Conservation (phyloP, 176 grass and related monocot genomes). For the Poa pratensis region DNA sequence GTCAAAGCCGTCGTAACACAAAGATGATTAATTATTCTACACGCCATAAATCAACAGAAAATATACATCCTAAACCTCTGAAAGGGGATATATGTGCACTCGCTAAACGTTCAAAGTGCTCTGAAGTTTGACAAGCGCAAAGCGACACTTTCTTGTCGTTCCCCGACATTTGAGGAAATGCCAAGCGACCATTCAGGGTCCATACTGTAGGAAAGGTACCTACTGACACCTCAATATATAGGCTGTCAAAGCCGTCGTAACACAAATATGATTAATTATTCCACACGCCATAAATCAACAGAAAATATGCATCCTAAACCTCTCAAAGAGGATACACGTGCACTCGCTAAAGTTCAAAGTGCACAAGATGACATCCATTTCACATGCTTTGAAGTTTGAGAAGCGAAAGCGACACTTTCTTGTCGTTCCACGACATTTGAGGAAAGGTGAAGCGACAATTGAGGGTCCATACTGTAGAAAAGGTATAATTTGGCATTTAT, state of each 20-base stretch:
- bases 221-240: too few species aligned
- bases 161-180: neutral
- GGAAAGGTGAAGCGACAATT: neutral
- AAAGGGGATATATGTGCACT: neutral
- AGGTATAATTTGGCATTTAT: slow-evolving; percentile 9
- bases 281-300: neutral
- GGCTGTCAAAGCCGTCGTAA: neutral
- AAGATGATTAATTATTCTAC: neutral
- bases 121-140: neutral
- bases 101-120: neutral
- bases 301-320: neutral
- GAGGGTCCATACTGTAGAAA: neutral
- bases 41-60: neutral
- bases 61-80: slow-evolving; percentile 17
- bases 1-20: neutral
- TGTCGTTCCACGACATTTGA: neutral
- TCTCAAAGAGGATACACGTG: neutral
- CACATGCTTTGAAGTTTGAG: neutral
- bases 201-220: neutral
- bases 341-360: neutral
- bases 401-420: neutral
- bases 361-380: neutral
- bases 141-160: neutral
- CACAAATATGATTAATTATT: neutral
- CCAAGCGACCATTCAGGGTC: slow-evolving; percentile 19